Conservation (phyloP, 441 rosid genomes). For the Isatis lusitanica region DNA sequence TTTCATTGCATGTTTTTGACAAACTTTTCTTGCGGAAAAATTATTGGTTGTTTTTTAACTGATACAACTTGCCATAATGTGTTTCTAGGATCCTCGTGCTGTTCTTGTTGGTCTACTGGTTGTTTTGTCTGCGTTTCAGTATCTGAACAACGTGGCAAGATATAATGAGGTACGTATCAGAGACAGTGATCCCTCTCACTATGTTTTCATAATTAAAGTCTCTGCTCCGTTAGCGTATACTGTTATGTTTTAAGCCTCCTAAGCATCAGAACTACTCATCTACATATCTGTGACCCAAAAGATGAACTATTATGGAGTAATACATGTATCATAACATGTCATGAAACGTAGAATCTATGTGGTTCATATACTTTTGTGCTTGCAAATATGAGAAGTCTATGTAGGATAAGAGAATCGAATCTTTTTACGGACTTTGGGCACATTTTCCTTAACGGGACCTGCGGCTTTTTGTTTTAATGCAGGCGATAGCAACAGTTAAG, state of each 20-base stretch:
- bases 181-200: background rate
- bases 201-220: background rate
- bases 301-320: background rate
- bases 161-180: slow-evolving; percentile 70
- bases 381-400: background rate
- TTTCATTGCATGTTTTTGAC: background rate
- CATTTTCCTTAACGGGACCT: background rate
- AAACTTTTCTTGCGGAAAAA: background rate
- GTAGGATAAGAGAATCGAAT: background rate
- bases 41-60: background rate
- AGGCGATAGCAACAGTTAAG: slow-evolving; percentile 89
- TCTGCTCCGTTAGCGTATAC: background rate
- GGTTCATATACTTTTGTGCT: background rate
- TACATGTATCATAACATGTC: background rate
- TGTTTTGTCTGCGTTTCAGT: slow-evolving; percentile 82
- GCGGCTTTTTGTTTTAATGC: slow-evolving; percentile 16
- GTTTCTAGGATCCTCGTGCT: slow-evolving; percentile 79
- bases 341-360: background rate
- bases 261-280: slow-evolving; percentile 20
- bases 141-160: slow-evolving; percentile 76
- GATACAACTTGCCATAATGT: background rate
- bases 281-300: background rate
- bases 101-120: slow-evolving; percentile 84
- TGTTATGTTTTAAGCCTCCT: background rate
- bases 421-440: background rate